These are phyloP conservation scores for Manihot esculenta DNA, from an alignment of 441 rosid species.

Conservation along the genomic window DNA sequence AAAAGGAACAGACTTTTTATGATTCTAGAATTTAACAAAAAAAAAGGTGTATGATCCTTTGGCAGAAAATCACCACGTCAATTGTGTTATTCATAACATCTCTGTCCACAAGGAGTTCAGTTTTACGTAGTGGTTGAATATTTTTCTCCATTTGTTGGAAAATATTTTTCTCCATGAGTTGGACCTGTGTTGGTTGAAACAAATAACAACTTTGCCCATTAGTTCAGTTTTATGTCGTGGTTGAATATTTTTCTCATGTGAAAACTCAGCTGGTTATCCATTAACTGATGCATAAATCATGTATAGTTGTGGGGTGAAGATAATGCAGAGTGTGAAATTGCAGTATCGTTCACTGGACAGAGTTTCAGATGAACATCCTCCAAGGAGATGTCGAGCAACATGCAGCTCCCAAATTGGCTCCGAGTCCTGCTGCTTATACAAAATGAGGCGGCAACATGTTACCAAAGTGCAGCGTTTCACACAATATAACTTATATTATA, in stretches of 20 bases:
- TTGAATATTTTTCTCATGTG: constrained; percentile 3
- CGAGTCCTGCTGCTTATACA: constrained; percentile 9
- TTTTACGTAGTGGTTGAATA: no score
- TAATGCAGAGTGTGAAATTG: constrained; percentile 88
- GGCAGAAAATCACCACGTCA: no score
- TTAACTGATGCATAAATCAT: constrained; percentile 8
- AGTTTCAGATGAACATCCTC: constrained; percentile 46
- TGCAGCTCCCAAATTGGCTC: constrained; percentile 60
- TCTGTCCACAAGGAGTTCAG: no score
- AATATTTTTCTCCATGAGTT: no score
- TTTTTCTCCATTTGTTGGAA: no score
- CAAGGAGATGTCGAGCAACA: constrained; percentile 47
- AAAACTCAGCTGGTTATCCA: constrained; percentile 1
- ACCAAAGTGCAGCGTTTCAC: no score
- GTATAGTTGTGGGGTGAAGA: constrained; percentile 92
- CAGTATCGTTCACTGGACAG: constrained; percentile 89
- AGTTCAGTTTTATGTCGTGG: neutral
- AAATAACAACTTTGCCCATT: neutral
- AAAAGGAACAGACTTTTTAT: no score
- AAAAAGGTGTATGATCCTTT: no score
- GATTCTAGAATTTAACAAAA: no score
- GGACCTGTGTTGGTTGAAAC: no score
- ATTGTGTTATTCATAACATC: no score
- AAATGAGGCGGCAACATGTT: constrained; percentile 1
- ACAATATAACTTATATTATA: constrained; percentile 10